A percentile compares a stretch with the other conserved stretches of the same genome.
These are phyloP conservation scores for Nigrospora sphaerica DNA, from an alignment of 2,329 filamentous ascomycete species.

Conservation along the genomic window DNA sequence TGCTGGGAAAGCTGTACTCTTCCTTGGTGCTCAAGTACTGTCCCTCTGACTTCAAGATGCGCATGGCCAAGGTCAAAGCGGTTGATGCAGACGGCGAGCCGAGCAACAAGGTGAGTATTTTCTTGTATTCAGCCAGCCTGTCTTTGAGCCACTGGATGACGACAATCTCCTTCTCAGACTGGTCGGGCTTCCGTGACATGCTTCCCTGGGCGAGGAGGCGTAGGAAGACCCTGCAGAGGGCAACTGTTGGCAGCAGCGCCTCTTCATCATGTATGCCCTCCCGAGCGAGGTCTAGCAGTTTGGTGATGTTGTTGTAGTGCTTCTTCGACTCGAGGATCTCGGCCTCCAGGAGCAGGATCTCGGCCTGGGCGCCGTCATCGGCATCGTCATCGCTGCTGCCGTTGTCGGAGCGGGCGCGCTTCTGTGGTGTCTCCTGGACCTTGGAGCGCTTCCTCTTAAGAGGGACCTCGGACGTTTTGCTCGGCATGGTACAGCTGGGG, in stretches of 20 bases:
- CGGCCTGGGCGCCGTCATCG: constrained; percentile 45
- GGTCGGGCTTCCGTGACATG: constrained; percentile 56
- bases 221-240: constrained; percentile 81
- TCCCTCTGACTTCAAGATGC: constrained; percentile 73
- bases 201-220: constrained; percentile 69
- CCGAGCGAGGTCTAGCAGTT: constrained; percentile 56
- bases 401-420: constrained; percentile 42
- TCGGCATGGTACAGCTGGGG: constrained; percentile 17
- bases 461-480: constrained; percentile 18
- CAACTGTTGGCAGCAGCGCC: constrained; percentile 64
- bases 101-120: constrained; percentile 50
- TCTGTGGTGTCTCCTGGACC: constrained; percentile 36
- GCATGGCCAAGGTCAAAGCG: constrained; percentile 74
- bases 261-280: constrained; percentile 44
- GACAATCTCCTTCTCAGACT: constrained; percentile 65
- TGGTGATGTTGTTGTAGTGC: constrained; percentile 85
- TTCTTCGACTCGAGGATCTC: constrained; percentile 80
- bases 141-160: constrained; percentile 75
- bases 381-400: constrained; percentile 36
- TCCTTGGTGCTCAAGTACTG: constrained; percentile 52
- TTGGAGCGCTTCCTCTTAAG: constrained; percentile 47
- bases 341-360: constrained; percentile 69
- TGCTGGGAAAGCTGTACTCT: constrained; percentile 62
- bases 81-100: constrained; percentile 60
- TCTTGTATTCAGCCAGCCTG: constrained; percentile 64